Percentiles rank a stretch among this genome's conserved stretches.
These are phyloP conservation scores for Tetracladium setigerum DNA, from an alignment of 495 filamentous ascomycete species.

Conservation along the genomic window DNA sequence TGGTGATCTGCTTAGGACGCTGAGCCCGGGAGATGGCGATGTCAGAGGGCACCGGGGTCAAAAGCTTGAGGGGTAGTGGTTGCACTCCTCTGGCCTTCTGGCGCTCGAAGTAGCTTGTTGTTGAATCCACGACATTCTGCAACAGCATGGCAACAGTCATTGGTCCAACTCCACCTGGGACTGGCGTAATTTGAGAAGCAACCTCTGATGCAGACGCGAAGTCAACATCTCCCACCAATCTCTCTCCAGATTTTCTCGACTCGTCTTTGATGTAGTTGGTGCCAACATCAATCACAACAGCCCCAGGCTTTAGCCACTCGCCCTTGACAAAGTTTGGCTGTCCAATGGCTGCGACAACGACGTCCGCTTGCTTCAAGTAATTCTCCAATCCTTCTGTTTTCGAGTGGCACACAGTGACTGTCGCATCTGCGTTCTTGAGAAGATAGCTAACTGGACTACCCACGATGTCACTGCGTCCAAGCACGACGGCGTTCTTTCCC, in stretches of 20 bases:
- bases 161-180: constrained; percentile 92
- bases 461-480: constrained; percentile 94
- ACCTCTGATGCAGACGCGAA: constrained; percentile 79
- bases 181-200: constrained; percentile 92
- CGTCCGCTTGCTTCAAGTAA: constrained; percentile 76
- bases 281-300: constrained; percentile 93
- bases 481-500: constrained; percentile 90
- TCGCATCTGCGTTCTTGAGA: constrained; percentile 90
- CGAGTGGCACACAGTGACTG: constrained; percentile 93
- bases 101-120: constrained; percentile 71
- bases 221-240: constrained; percentile 94
- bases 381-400: constrained; percentile 65
- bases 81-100: constrained; percentile 69
- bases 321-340: constrained; percentile 81
- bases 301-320: constrained; percentile 90
- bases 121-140: constrained; percentile 84
- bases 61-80: constrained; percentile 70
- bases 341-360: constrained; percentile 89
- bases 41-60: constrained; percentile 79
- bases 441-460: constrained; percentile 94
- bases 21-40: constrained; percentile 89
- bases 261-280: constrained; percentile 94
- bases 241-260: constrained; percentile 87
- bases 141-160: constrained; percentile 98
- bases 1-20: constrained; percentile 78